phyloP scores from a whole-genome alignment of 2,329 filamentous ascomycete species.

The Nannizziopsis arthrosporioides region DNA sequence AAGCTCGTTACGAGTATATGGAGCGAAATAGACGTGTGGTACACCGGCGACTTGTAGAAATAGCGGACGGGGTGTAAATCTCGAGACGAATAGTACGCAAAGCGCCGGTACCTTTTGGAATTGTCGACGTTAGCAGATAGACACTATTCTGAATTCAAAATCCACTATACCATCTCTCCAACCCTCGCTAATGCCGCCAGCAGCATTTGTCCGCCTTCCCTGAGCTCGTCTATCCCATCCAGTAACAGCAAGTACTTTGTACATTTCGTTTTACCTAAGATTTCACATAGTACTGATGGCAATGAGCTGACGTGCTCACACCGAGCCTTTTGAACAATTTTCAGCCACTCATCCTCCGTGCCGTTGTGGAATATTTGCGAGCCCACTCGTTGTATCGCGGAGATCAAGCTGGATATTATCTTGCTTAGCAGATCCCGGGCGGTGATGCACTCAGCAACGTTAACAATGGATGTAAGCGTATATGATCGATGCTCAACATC shows the following conservation, averaged over 20 bases:
- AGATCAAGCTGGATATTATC: constrained; percentile 32
- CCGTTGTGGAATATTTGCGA: neutral
- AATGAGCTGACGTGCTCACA: constrained; percentile 76
- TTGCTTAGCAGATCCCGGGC: constrained; percentile 37
- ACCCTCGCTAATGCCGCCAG: constrained; percentile 70
- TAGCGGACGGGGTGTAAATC: constrained; percentile 52
- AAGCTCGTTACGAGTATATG: constrained; percentile 71
- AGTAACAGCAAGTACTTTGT: constrained; percentile 68
- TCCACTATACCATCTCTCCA: constrained; percentile 57
- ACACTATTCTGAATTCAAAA: constrained; percentile 8
- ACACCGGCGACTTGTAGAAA: constrained; percentile 59
- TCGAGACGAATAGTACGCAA: constrained; percentile 65
- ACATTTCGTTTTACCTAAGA: constrained; percentile 23
- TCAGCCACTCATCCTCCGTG: constrained; percentile 25
- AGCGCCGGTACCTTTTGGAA: constrained; percentile 59
- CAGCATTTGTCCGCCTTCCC: constrained; percentile 66
- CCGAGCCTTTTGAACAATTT: constrained; percentile 43
- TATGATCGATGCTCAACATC: constrained; percentile 12
- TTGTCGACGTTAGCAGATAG: neutral
- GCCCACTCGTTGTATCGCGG: constrained; percentile 21
- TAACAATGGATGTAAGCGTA: constrained; percentile 30
- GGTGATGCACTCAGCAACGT: constrained; percentile 37
- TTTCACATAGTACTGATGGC: constrained; percentile 52
- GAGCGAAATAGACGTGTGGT: constrained; percentile 69
- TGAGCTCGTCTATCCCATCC: constrained; percentile 75